Evolutionary conservation across 2,329 filamentous ascomycete genomes (phyloP), one percentile per base, ranked within the genome.

Genomic region (Aureobasidium sp.): DNA sequence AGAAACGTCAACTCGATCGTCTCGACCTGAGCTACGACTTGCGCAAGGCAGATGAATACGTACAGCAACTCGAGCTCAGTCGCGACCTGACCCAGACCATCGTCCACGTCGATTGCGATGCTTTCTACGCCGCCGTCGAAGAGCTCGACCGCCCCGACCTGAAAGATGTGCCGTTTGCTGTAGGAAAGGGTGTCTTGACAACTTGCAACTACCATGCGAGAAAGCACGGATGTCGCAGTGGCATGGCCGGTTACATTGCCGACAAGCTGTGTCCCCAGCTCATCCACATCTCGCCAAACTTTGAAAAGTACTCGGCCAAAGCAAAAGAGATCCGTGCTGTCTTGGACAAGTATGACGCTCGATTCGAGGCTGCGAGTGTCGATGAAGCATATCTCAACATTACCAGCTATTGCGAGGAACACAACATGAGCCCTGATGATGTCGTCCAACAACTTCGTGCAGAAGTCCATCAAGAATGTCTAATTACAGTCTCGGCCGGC

Each of bases 361-460:
- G 89, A 1, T 99, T 96, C 68, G 91, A 97, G 73, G 95, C 89
- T 68, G 91, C 93, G 0, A 96, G 91, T 71, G 92, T 96, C 66
- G 94, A 99, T 68, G 94, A 99, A 74, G 94, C 94, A 0, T 99
- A 97, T 71, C 79, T 99, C 31, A 97, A 99, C 69, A 89, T 99
- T 63, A 97, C 94, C 0, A 79, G 73, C 56, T 97, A 96, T 71
- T 96, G 93, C 70, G 68, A 77, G 12, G 82, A 85, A 37, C 86
- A 92, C 65, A 70, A 82, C 12, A 80, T 93, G 71, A 79, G 75
- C 0, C 87, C 93, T 0, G 86, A 88, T 49, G 87, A 90, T 34
- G 89, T 81, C 0, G 89, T 97, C 14, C 80, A 85, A 48, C 86
- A 92, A 68, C 85, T 97, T 78, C 85, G 94, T 11, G 80, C 80